Conservation (phyloP, 768 basidiomycete genomes). For the Saitozyma podzolica region DNA sequence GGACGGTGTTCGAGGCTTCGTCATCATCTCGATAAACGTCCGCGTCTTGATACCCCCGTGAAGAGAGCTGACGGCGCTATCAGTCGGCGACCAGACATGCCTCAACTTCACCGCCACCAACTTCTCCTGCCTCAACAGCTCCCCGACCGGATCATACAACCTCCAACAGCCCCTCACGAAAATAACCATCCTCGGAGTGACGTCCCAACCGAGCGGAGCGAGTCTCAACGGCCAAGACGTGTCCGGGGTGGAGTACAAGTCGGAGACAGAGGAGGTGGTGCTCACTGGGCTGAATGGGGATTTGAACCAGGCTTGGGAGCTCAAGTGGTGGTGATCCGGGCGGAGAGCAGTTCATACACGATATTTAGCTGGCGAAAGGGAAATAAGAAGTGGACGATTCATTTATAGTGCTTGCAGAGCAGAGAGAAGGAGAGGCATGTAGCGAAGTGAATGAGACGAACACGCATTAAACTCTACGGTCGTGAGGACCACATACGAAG, state of each 20-base stretch:
- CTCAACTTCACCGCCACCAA: constrained; percentile 56
- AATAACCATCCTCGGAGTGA: constrained; percentile 63
- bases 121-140: constrained; percentile 54
- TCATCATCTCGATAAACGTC: no score
- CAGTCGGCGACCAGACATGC: constrained; percentile 40
- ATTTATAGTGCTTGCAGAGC: no score
- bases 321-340: constrained; percentile 53
- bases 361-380: no score
- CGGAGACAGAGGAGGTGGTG: constrained; percentile 56
- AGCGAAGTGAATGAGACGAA: no score
- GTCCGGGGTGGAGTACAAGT: no score
- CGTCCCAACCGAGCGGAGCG: no score
- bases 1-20: neutral
- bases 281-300: constrained; percentile 54
- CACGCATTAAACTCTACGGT: no score
- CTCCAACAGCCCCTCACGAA: constrained; percentile 59
- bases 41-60: no score
- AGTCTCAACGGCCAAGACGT: no score
- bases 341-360: neutral
- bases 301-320: constrained; percentile 54
- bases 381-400: neutral
- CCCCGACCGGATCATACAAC: constrained; percentile 52
- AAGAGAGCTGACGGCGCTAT: no score
- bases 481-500: no score
- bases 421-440: no score